Conservation (phyloP, 495 filamentous ascomycete genomes). For the Halenospora varia region DNA sequence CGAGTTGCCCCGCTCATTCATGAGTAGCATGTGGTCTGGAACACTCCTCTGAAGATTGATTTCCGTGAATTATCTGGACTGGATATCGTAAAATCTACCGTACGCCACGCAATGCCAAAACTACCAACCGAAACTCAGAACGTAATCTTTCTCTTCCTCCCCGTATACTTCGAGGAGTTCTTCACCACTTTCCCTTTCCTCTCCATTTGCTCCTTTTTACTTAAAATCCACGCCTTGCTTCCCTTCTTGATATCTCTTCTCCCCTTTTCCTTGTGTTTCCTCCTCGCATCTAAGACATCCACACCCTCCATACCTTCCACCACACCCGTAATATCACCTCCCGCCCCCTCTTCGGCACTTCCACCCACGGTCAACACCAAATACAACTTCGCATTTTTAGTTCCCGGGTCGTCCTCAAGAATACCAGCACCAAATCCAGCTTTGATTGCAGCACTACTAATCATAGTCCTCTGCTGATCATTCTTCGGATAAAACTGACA, state of each 20-base stretch:
- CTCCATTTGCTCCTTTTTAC: conserved; percentile 95
- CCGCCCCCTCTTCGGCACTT: conserved; percentile 56
- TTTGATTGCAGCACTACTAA: conserved; percentile 79
- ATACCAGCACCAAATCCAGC: conserved; percentile 95
- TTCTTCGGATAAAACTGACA: conserved; percentile 99
- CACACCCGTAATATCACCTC: conserved; percentile 79
- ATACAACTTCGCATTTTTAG: conserved; percentile 91
- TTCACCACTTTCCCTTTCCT: conserved; percentile 93
- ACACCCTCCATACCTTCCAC: conserved; percentile 86
- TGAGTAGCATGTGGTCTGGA: no score
- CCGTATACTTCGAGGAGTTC: conserved; percentile 85
- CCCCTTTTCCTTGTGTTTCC: conserved; percentile 45
- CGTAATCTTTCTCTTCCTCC: conserved; percentile 59
- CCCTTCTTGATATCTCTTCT: conserved; percentile 63
- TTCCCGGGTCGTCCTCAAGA: conserved; percentile 90
- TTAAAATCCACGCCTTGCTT: conserved; percentile 83
- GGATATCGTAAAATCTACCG: no score
- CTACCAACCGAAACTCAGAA: conserved; percentile 16
- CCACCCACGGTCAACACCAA: conserved; percentile 91
- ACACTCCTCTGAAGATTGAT: no score
- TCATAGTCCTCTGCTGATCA: conserved; percentile 85
- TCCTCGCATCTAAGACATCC: conserved; percentile 71
- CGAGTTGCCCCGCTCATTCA: no score
- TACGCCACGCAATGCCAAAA: conserved; percentile 24
- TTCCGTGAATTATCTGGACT: no score